Evolutionary conservation across 495 filamentous ascomycete species (phyloP).

Genomic region (Schizothecium vesticola): DNA sequence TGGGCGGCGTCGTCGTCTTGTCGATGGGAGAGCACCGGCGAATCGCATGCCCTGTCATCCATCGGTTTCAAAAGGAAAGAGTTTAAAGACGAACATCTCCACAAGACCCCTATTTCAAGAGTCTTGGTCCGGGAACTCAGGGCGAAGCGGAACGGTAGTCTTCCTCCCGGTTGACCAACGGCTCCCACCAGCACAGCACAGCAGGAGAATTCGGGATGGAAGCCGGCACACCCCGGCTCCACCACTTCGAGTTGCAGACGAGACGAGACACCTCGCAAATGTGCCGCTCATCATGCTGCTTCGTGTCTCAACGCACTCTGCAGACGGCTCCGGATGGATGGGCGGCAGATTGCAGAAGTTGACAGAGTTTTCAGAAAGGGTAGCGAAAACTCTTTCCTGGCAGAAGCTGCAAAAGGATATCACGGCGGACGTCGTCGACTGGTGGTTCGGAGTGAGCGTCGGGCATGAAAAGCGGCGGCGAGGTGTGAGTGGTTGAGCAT

Average conservation of each 20-base stretch:
- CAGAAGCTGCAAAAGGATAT: slow-evolving; percentile 25
- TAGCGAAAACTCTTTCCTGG: slow-evolving; percentile 16
- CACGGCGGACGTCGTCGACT: slow-evolving; percentile 15
- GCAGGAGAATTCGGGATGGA: slow-evolving; percentile 6
- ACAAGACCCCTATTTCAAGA: slow-evolving; percentile 7
- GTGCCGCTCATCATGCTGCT: neutral
- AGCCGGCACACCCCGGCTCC: slow-evolving; percentile 2
- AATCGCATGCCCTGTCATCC: neutral
- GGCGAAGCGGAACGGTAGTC: slow-evolving; percentile 1
- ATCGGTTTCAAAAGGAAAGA: slow-evolving; percentile 1
- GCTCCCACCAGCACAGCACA: slow-evolving; percentile 1
- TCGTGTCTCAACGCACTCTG: neutral
- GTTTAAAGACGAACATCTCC: slow-evolving; percentile 5
- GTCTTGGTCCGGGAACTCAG: slow-evolving; percentile 2
- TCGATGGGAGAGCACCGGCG: neutral
- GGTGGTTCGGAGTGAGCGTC: slow-evolving; percentile 24
- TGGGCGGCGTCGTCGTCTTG: neutral
- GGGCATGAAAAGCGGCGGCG: neutral
- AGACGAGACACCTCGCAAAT: neutral
- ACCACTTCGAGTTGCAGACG: slow-evolving; percentile 5
- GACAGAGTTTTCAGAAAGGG: slow-evolving; percentile 3
- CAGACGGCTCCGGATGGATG: slow-evolving; percentile 8
- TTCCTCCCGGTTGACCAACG: slow-evolving; percentile 3
- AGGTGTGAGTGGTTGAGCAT: slow-evolving; percentile 12
- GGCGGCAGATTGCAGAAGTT: slow-evolving; percentile 5